These are phyloP conservation scores for Phycomyces nitens DNA, from an alignment of 192 early-diverging fungal genomes.

Conservation along the genomic window DNA sequence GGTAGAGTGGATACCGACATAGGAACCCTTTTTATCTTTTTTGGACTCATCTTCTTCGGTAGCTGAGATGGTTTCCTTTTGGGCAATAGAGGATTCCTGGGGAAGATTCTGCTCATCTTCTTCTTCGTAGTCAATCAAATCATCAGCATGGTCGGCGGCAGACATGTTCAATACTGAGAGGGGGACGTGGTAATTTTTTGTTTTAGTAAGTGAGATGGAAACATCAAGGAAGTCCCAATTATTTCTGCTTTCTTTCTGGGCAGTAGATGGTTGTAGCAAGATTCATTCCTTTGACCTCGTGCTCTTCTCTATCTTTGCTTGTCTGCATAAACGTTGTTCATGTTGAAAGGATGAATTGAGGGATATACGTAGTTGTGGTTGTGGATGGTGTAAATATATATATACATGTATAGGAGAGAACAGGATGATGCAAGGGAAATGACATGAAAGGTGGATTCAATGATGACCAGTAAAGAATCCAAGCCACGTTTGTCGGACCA, in stretches of 20 bases:
- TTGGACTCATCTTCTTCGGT: constrained; percentile 57
- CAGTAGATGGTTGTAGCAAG: neutral
- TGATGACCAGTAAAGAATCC: too few relatives aligned
- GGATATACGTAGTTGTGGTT: neutral
- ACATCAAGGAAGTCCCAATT: too few relatives aligned
- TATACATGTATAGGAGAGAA: too few relatives aligned
- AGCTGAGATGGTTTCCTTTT: constrained; percentile 26
- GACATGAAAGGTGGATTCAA: too few relatives aligned
- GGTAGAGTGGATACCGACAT: constrained; percentile 97
- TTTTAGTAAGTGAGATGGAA: neutral
- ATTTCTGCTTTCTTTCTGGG: too few relatives aligned
- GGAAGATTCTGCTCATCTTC: constrained; percentile 75
- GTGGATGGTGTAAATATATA: neutral
- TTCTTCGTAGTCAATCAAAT: constrained; percentile 97
- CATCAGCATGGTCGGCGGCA: constrained; percentile 73
- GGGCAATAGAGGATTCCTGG: constrained; percentile 43
- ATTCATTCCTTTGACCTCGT: neutral
- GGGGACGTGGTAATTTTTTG: neutral
- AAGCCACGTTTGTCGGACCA: too few relatives aligned
- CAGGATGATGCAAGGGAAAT: too few relatives aligned
- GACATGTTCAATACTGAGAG: constrained; percentile 27
- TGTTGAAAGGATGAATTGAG: neutral
- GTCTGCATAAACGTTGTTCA: neutral
- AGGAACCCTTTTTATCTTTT: constrained; percentile 94
- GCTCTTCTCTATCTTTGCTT: neutral